Base-by-base conservation (phyloP, 108 stramenopile genomes). In the Stephanodiscus minutulus region DNA sequence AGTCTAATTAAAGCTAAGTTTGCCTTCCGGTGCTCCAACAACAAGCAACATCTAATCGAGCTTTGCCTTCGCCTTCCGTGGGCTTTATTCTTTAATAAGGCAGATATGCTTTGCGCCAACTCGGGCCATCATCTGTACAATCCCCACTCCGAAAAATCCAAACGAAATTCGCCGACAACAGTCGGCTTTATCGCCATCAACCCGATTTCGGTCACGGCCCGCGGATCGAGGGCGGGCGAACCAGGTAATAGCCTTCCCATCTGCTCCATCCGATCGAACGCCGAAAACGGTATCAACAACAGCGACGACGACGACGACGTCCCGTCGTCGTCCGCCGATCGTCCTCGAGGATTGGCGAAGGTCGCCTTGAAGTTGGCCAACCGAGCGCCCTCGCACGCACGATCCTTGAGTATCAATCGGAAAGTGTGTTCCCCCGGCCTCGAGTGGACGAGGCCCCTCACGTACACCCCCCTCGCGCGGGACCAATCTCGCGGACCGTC, bases 101-200 rank as follows among this genome's bases (percentile, higher is more conserved):
- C 31, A 5, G 31, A 33, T 5, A 33, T 5, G 5, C 5, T 4
- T 33, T 5, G 5, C 31, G 31, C 5, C 3, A 15, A 44, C 43
- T 13, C 13, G 13, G 43, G 3, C 43, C 29, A 18, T 41, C 20
- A 60, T 41, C 21, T 69, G 66, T 85, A 85, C 73, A 85, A 66
- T 5, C 84, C 84, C 84, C 84, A 85, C 49, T 85, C 84, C 15
- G 24, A 28, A 66, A 85, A 74, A 17, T 65, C 59, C 9, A 85
- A 54, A 22, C 76, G 74, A 35, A 85, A 85, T 11, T 80, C 77
- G 13, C 82, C 84, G 1, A 85, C 84, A 21, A 85, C 82, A n/a
- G 78, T 80, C 28, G 84, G 84, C 56, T 85, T 85, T 24, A 85
- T 85, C 13, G 84, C 84, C 84, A 85, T 85, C 10, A 85, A 7